Evolutionary conservation across 2,329 filamentous ascomycete species (phyloP), one percentile per base, ranked within the genome.

Genomic region (Fusarium subtropicale): DNA sequence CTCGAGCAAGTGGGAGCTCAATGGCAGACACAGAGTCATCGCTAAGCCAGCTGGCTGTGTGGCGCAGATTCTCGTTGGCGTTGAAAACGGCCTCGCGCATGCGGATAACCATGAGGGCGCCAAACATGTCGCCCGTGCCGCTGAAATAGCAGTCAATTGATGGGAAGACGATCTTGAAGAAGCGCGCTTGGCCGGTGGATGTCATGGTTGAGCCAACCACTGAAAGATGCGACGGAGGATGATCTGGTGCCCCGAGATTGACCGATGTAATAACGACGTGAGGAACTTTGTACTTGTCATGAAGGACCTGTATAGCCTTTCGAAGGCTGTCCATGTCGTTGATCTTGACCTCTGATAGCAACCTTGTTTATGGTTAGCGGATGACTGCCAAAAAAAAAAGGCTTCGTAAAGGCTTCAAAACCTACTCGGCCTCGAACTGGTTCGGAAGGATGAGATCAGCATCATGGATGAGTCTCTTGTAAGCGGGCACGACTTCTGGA

Each of bases 101-200:
- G 31, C 95, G 90, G 41, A 92, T 92, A 2, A 97, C 89, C 76
- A 93, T 94, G 46, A 99, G 85, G 10, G 95, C 95, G 31, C 94
- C 95, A 77, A 99, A 98, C 95, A 99, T 97, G 82, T 99, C 96
- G 47, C 96, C 96, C 0, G 97, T 98, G 41, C 96, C 96, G 74
- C 92, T 94, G 81, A 98, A 99, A 84, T 96, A 97, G 81, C 94
- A 92, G 76, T 97, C 92, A 63, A 97, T 90, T 30, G 91, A 88
- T 0, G 95, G 94, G 59, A 97, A 93, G 58, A 92, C 89, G 75
- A 98, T 90, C 75, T 91, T 90, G 84, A 98, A 99, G 54, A 95
- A 86, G n/a, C 96, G 90, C 0, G 95, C 89, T 42, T 84, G 84
- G 69, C 88, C 87, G 66, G 79, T 82, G 47, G 84, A 87, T 57